Base-by-base conservation (phyloP, 306 rosid species). In the Pyrus bretschneideri region DNA sequence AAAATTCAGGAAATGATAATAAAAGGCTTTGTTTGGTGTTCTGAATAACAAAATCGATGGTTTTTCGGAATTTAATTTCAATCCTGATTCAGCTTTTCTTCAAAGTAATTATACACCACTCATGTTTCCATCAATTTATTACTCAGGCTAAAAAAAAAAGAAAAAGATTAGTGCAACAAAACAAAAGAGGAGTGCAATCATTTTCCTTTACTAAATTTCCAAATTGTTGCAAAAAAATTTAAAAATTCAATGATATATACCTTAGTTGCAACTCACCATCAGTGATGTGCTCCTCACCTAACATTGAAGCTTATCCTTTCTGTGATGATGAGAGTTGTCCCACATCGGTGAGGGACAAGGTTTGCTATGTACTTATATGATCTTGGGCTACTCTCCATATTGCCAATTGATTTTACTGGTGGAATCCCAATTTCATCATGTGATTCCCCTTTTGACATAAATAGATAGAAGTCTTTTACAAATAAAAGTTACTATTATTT, bases 271-370 rank as follows among this genome's bases (percentile, higher is more conserved):
- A 23, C 45, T 69, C 45, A 42, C 19, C 69, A 61, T 35, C 64
- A 73, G 7, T 70, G 76, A 75, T 62, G 76, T 69, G 66, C 67
- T 49, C 76, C 71, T 80, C 76, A 80, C 72, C 80, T 69, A 77
- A 69, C 76, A 45, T 15, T 3, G 9, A 33, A 31, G 9, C 75
- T 67, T 19, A 29, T 59, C 70, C 52, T 31, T 44, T 25, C 46
- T 22, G 22, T 68, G 27, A 25, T 25, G 27, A 25, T 25, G 27
- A 25, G 27, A 25, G 27, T 25, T 25, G 27, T 25, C 27, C 27
- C 27, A 25, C 27, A 25, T 25, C 27, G 27, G 27, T 25, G 2
- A 25, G 27, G 27, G 27, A 25, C 27, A 25, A 25, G 27, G 27
- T 25, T 25, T 25, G 27, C 27, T 25, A 25, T 25, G 27, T 25